Evolutionary conservation across 2,329 filamentous ascomycete species (phyloP).

Genomic region (Remersonia thermophila): DNA sequence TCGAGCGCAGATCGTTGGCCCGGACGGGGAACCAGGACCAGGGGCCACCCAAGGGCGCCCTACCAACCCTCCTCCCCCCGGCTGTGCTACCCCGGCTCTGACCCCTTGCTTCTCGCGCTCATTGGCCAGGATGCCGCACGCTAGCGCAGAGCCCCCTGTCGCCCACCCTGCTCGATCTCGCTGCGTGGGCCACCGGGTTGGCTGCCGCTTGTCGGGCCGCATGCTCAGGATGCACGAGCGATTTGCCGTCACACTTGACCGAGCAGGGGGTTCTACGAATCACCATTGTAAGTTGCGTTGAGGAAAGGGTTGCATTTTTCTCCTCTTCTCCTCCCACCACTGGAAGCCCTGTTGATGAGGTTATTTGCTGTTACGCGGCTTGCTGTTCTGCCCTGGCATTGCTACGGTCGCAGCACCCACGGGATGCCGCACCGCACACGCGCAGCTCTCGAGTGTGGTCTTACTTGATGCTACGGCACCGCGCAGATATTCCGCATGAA

Average conservation of each 20-base stretch:
- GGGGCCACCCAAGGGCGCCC: too few relatives aligned
- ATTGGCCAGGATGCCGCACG: conserved; percentile 19
- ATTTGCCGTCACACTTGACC: conserved; percentile 30
- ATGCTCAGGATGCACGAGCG: conserved; percentile 31
- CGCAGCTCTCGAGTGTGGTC: too few relatives aligned
- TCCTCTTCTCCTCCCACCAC: too few relatives aligned
- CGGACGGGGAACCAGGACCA: conserved; percentile 1
- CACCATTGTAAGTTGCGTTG: conserved; percentile 14
- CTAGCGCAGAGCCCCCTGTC: conserved; percentile 17
- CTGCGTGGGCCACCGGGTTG: conserved; percentile 27
- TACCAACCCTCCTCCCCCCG: too few relatives aligned
- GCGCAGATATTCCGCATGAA: too few relatives aligned
- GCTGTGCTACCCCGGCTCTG: not conserved
- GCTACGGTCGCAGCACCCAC: too few relatives aligned
- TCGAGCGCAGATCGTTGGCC: not conserved
- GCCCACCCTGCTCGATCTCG: conserved; percentile 21
- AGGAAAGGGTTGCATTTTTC: conserved; percentile 4
- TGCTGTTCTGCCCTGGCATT: too few relatives aligned
- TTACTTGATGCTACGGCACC: too few relatives aligned
- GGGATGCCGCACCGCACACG: too few relatives aligned
- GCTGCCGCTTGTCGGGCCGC: conserved; percentile 31
- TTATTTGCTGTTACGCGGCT: too few relatives aligned
- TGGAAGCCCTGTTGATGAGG: too few relatives aligned
- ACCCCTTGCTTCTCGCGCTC: conserved; percentile 6
- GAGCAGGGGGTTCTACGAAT: conserved; percentile 23